Percentiles rank a stretch among this genome's conserved stretches.
Conservation (phyloP, 352 stramenopile species). For the Globisporangium abappressorium region DNA sequence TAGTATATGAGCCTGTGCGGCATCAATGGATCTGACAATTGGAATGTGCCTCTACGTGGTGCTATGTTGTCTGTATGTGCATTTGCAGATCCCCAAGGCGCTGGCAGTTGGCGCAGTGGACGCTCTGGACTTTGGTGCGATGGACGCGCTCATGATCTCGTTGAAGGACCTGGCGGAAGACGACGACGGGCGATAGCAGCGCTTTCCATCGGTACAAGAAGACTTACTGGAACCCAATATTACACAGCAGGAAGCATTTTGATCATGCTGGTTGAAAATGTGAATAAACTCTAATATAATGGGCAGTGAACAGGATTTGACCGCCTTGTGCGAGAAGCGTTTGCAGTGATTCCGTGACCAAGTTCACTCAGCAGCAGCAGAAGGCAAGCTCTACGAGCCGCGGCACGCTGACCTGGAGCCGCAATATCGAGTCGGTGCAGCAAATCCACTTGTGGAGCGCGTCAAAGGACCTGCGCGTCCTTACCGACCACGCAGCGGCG, state of each 20-base stretch:
- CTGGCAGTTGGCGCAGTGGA: conserved; percentile 29
- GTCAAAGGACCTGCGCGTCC: background rate
- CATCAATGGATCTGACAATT: background rate
- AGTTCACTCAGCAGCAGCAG: background rate
- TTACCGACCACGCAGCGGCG: background rate
- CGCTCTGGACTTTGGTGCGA: conserved; percentile 34
- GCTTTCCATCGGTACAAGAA: background rate
- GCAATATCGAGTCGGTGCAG: background rate
- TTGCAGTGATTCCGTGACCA: background rate
- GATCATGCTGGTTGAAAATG: background rate
- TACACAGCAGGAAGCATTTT: background rate
- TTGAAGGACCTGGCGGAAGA: conserved; percentile 49
- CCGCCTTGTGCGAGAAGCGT: background rate
- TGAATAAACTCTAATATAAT: background rate
- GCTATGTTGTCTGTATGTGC: background rate
- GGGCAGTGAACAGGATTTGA: background rate
- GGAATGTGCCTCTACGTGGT: background rate
- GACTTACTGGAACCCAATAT: background rate
- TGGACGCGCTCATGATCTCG: conserved; percentile 41
- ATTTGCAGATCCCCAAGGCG: conserved; percentile 39
- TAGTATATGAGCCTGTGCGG: background rate
- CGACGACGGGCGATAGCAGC: conserved; percentile 72
- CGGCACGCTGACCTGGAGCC: background rate
- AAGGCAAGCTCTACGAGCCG: background rate
- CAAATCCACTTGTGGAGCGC: background rate